Evolutionary conservation across 106 monocot genomes (phyloP).

Genomic region (Gastrodia elata): DNA sequence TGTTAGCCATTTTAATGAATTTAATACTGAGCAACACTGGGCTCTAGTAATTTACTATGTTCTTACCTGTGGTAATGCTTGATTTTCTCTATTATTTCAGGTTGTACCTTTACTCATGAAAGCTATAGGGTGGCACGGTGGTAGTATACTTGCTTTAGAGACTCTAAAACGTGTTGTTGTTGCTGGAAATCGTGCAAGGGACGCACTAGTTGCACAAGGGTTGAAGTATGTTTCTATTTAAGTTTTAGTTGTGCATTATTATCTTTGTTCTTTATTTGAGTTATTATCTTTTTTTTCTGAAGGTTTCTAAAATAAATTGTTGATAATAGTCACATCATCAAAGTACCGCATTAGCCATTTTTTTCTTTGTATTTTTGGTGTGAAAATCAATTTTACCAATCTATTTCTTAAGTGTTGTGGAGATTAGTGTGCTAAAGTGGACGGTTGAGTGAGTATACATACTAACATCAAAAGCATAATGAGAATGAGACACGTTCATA

Average conservation of each 20-base stretch:
- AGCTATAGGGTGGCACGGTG: slow-evolving; percentile 99
- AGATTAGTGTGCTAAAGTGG: too few species aligned
- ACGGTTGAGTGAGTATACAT: too few species aligned
- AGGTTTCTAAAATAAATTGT: not conserved
- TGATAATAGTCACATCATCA: not conserved
- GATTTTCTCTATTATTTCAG: slow-evolving; percentile 19
- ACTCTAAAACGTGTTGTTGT: slow-evolving; percentile 96
- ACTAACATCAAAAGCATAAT: too few species aligned
- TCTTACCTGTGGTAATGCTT: not conserved
- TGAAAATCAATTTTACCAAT: too few species aligned
- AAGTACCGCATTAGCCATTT: not conserved
- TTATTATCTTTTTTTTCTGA: not conserved
- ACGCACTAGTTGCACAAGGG: slow-evolving; percentile 98
- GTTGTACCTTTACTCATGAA: slow-evolving; percentile 99
- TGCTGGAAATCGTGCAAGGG: slow-evolving; percentile 98
- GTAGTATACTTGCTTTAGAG: slow-evolving; percentile 90
- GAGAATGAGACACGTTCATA: too few species aligned
- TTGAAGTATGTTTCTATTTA: slow-evolving; percentile 57
- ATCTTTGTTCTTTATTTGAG: not conserved
- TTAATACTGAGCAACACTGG: not conserved
- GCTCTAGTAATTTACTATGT: not conserved
- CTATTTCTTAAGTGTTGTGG: too few species aligned
- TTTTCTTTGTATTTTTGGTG: not conserved
- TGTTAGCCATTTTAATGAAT: not conserved
- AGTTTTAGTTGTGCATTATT: not conserved